Percentiles rank a stretch among this genome's conserved stretches.
These are phyloP conservation scores for Crithidia brevicula DNA, from an alignment of 208 protist genomes.

Conservation along the genomic window DNA sequence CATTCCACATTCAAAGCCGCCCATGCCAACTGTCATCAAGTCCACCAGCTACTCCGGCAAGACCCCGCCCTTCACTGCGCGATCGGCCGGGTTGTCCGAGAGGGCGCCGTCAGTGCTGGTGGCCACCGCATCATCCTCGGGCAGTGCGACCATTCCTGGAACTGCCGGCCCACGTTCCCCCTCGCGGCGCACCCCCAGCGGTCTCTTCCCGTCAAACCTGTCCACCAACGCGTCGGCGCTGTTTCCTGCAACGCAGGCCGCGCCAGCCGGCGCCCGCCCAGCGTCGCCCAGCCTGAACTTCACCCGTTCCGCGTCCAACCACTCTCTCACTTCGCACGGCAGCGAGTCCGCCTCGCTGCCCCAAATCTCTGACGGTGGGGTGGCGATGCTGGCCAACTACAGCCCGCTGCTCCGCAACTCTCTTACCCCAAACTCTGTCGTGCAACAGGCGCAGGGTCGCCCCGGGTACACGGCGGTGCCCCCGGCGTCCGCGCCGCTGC, in stretches of 20 bases:
- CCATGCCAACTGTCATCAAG: conserved; percentile 12
- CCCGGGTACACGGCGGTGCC: not conserved
- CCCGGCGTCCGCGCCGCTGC: not conserved
- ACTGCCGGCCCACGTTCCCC: not conserved
- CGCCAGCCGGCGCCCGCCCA: not conserved
- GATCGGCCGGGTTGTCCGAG: not conserved
- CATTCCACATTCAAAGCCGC: not conserved
- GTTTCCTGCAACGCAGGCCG: not conserved
- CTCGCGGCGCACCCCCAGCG: conserved; percentile 3
- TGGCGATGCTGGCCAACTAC: not conserved
- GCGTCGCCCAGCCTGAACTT: conserved; percentile 4
- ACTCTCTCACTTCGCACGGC: not conserved
- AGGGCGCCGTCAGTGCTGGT: conserved; percentile 14
- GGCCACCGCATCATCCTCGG: conserved; percentile 8
- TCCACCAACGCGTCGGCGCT: not conserved
- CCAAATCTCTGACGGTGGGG: not conserved
- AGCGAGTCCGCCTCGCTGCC: conserved; percentile 11
- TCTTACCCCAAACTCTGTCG: not conserved
- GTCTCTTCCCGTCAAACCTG: not conserved
- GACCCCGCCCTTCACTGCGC: not conserved
- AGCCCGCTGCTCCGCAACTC: conserved; percentile 16
- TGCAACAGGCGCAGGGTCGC: not conserved
- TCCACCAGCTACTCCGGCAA: conserved; percentile 7
- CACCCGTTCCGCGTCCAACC: conserved; percentile 7
- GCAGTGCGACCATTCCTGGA: not conserved